phyloP scores from a whole-genome alignment of 2,329 filamentous ascomycete genomes.

The Cladosporium halotolerans region DNA sequence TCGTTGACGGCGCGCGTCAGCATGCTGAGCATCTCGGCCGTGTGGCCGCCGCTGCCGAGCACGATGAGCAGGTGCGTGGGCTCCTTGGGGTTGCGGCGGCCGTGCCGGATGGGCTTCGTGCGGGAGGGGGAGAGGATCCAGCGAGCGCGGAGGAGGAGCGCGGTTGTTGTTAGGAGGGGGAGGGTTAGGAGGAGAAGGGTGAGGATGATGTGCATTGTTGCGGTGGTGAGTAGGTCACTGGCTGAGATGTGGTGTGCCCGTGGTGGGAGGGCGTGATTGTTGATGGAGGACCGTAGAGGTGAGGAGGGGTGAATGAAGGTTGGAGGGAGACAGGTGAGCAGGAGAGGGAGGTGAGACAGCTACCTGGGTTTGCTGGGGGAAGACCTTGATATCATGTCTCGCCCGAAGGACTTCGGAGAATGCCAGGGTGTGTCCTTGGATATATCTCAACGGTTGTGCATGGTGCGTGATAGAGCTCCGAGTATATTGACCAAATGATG shows the following conservation, averaged over 20 bases:
- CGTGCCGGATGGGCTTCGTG: conserved; percentile 23
- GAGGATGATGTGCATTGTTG: neutral
- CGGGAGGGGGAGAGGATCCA: conserved; percentile 33
- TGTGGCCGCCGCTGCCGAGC: conserved; percentile 89
- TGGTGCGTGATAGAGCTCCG: neutral
- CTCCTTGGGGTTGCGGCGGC: conserved; percentile 24
- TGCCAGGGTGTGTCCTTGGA: neutral
- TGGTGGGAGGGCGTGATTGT: neutral
- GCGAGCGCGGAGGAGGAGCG: conserved; percentile 29
- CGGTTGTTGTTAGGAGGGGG: neutral
- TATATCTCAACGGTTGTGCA: neutral
- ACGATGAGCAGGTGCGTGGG: conserved; percentile 66
- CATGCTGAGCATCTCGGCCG: conserved; percentile 87
- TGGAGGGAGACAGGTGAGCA: neutral
- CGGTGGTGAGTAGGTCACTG: neutral
- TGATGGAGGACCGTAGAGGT: neutral
- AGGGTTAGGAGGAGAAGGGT: conserved; percentile 3
- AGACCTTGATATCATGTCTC: neutral
- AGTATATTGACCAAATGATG: neutral
- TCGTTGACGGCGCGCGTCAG: conserved; percentile 54
- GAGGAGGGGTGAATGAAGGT: neutral
- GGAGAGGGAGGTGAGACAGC: neutral
- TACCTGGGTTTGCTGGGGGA: neutral
- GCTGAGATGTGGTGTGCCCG: neutral
- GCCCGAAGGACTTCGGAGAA: neutral